Conservation (phyloP, 23 red algal species). For the Gracilaria vermiculophylla region DNA sequence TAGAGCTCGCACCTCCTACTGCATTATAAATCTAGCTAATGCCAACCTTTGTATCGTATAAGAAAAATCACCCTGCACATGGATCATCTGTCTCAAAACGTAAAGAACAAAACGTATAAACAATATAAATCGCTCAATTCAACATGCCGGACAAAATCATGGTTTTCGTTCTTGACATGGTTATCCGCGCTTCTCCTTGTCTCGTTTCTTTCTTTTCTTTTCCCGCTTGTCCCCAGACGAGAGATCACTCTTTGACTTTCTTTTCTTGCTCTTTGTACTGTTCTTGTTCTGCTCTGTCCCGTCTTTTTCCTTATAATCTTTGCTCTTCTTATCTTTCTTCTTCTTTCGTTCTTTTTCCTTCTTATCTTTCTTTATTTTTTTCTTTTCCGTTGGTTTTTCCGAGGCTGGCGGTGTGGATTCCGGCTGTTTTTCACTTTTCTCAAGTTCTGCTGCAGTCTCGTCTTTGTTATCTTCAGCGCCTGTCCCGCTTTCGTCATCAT, state of each 20-base stretch:
- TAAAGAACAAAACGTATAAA: neutral
- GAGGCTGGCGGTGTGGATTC: neutral
- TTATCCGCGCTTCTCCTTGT: neutral
- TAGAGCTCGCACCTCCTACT: neutral
- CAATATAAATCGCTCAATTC: too few relatives aligned
- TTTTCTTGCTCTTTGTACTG: constrained; percentile 18
- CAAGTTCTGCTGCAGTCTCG: neutral
- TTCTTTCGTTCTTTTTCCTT: constrained; percentile 6
- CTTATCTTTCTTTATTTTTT: constrained; percentile 27
- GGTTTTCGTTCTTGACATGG: too few relatives aligned
- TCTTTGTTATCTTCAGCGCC: neutral
- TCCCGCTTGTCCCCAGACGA: neutral
- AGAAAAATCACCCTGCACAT: too few relatives aligned
- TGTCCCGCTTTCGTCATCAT: neutral
- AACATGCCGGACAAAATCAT: too few relatives aligned
- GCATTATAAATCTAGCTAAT: neutral
- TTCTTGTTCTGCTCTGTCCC: neutral
- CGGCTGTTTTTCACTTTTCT: neutral
- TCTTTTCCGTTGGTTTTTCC: constrained; percentile 5
- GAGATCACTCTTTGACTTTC: neutral
- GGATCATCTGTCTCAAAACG: too few relatives aligned
- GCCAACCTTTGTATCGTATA: too few relatives aligned
- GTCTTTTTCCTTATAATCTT: neutral
- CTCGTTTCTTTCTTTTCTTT: constrained; percentile 33
- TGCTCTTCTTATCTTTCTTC: neutral